Percentiles rank a stretch among this genome's conserved stretches.
phyloP scores from a whole-genome alignment of 73 alveolate species.

The Blepharisma japonicum region DNA sequence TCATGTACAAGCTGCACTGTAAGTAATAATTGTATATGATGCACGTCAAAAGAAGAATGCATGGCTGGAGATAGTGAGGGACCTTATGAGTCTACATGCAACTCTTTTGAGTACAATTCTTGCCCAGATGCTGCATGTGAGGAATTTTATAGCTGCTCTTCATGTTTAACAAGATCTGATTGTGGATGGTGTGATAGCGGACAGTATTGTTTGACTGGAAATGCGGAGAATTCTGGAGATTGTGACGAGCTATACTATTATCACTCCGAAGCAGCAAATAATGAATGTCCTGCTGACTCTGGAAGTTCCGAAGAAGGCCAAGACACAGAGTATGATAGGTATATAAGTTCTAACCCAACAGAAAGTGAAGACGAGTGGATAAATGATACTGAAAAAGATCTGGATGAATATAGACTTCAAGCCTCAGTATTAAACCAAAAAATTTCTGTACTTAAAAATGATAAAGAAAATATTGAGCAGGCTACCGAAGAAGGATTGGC shows the following conservation, averaged over 20 bases:
- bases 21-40: constrained; percentile 6
- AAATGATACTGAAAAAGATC: neutral
- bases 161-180: neutral
- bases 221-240: constrained; percentile 6
- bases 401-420: neutral
- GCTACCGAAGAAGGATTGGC: neutral
- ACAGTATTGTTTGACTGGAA: constrained; percentile 6
- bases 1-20: neutral
- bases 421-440: neutral
- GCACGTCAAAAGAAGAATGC: neutral
- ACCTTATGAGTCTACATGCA: constrained; percentile 1
- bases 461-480: neutral
- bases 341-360: neutral
- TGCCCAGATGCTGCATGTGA: constrained; percentile 13
- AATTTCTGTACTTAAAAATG: neutral
- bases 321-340: too few relatives aligned
- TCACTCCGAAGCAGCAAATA: neutral
- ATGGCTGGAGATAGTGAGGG: neutral
- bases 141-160: neutral
- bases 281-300: neutral
- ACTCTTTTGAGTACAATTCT: neutral
- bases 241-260: neutral
- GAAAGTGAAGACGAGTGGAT: neutral
- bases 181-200: constrained; percentile 29
- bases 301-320: too few relatives aligned